phyloP scores from a whole-genome alignment of 148 eudicot genomes.

The Chenopodium quinoa region DNA sequence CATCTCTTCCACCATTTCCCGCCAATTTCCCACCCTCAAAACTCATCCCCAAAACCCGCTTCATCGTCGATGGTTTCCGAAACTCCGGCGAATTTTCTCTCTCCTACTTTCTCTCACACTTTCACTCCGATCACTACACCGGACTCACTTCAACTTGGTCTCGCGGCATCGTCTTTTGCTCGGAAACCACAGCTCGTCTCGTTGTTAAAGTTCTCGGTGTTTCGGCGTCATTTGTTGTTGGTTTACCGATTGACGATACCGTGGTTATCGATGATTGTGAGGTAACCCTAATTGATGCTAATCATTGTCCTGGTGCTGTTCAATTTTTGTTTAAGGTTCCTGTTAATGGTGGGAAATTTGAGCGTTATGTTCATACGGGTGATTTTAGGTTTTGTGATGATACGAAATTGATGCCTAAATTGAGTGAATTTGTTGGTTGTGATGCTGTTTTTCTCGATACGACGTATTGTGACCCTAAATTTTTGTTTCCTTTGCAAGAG shows the following conservation, averaged over 20 bases:
- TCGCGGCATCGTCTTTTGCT: slow-evolving; percentile 72
- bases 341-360: slow-evolving; percentile 33
- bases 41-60: slow-evolving; percentile 78
- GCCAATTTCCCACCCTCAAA: slow-evolving; percentile 62
- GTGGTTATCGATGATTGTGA: slow-evolving; percentile 66
- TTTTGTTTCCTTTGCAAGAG: slow-evolving; percentile 73
- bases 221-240: slow-evolving; percentile 30
- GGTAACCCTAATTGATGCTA: slow-evolving; percentile 72
- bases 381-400: slow-evolving; percentile 70
- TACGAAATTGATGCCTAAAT: slow-evolving; percentile 49
- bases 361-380: slow-evolving; percentile 92
- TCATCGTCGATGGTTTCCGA: slow-evolving; percentile 79
- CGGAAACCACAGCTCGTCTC: slow-evolving; percentile 57
- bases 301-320: slow-evolving; percentile 98
- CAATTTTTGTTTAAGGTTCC: slow-evolving; percentile 74
- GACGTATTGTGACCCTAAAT: slow-evolving; percentile 90
- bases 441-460: slow-evolving; percentile 89
- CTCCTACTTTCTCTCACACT: slow-evolving; percentile 90
- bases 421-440: slow-evolving; percentile 67
- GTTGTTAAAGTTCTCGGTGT: slow-evolving; percentile 47
- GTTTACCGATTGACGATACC: slow-evolving; percentile 37
- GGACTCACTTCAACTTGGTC: slow-evolving; percentile 73
- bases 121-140: slow-evolving; percentile 92
- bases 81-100: slow-evolving; percentile 59
- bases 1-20: slow-evolving; percentile 54